phyloP scores from a whole-genome alignment of 768 basidiomycete genomes.

The Boletus reticuloceps region DNA sequence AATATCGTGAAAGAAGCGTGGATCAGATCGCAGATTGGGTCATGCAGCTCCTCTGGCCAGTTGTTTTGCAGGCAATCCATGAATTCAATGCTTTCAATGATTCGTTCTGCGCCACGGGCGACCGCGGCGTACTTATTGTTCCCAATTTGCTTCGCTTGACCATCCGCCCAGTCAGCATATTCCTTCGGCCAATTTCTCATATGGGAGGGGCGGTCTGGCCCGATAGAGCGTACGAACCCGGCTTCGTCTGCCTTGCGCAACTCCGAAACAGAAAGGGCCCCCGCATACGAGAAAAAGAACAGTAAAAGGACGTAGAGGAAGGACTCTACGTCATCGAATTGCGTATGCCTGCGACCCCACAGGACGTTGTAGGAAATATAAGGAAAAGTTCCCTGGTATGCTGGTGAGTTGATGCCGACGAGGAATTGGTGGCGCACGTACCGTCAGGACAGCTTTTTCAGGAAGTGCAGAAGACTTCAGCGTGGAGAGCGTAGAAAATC shows the following conservation, averaged over 20 bases:
- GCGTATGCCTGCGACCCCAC: too few species aligned
- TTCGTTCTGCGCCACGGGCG: too few species aligned
- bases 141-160: neutral
- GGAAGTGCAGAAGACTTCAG: too few species aligned
- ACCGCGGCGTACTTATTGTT: neutral
- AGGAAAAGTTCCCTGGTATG: too few species aligned
- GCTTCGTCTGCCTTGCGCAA: neutral
- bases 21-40: neutral
- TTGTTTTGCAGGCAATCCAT: neutral
- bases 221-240: neutral
- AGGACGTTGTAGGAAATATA: too few species aligned
- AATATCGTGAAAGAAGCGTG: neutral
- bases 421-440: too few species aligned
- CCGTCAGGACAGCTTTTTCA: neutral
- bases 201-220: neutral
- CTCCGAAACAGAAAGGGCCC: neutral
- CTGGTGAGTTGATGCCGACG: too few species aligned
- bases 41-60: neutral
- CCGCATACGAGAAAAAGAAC: neutral
- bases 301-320: neutral
- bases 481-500: too few species aligned
- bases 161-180: neutral
- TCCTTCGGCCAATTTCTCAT: neutral
- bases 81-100: neutral
- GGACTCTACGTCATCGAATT: neutral